phyloP scores from a whole-genome alignment of 2,329 filamentous ascomycete genomes.

The Pseudocercospora vitis region DNA sequence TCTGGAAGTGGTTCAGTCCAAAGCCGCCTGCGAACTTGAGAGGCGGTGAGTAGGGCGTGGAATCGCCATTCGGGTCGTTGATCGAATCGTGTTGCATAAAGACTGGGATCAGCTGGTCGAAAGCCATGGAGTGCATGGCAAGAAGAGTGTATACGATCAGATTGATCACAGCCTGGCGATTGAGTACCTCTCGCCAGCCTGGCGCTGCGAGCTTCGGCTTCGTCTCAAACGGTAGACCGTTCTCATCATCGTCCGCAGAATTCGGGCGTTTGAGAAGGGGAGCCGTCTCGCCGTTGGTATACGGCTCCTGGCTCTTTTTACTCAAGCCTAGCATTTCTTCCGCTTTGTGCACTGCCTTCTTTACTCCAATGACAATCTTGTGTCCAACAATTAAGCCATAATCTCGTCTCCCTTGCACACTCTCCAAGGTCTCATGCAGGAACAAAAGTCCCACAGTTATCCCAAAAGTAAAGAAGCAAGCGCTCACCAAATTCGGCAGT shows the following conservation, averaged over 20 bases:
- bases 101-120: constrained; percentile 62
- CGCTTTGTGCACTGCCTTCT: constrained; percentile 15
- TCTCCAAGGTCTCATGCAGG: constrained; percentile 79
- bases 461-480: constrained; percentile 74
- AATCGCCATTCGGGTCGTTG: constrained; percentile 35
- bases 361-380: constrained; percentile 52
- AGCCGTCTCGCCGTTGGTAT: constrained; percentile 25
- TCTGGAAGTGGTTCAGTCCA: constrained; percentile 68
- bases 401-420: constrained; percentile 67
- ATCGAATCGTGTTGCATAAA: constrained; percentile 73
- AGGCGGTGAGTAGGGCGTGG: constrained; percentile 52
- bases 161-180: constrained; percentile 70
- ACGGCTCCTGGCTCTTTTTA: constrained; percentile 1
- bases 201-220: constrained; percentile 34
- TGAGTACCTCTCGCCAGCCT: constrained; percentile 66
- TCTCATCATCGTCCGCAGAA: constrained; percentile 26
- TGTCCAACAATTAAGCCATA: constrained; percentile 74
- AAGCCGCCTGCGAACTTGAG: constrained; percentile 83
- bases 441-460: constrained; percentile 74
- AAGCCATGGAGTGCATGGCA: constrained; percentile 30
- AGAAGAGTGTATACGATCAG: constrained; percentile 77
- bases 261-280: constrained; percentile 29
- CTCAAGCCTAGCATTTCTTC: constrained; percentile 22
- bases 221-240: constrained; percentile 15
- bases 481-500: constrained; percentile 78